Percentiles rank a stretch among this genome's conserved stretches.
Evolutionary conservation across 768 basidiomycete species (phyloP).

Genomic region (Hypholoma fasciculare): DNA sequence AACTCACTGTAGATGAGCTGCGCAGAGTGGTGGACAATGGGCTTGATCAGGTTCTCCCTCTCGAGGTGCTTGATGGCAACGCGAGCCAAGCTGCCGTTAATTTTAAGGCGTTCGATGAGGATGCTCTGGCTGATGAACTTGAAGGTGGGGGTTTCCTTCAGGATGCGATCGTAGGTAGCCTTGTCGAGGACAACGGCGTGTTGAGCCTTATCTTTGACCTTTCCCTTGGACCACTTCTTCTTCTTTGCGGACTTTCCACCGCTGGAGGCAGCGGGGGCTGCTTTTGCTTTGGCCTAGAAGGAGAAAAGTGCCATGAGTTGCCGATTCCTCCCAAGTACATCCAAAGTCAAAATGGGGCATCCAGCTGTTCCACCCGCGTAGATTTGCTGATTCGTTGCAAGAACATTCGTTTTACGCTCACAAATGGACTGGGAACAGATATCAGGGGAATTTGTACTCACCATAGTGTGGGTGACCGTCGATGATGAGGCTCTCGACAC

Average conservation of each 20-base stretch:
- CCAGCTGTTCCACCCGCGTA: conserved; percentile 28
- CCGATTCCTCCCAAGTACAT: conserved; percentile 26
- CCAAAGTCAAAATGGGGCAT: conserved; percentile 34
- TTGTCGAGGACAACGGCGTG: conserved; percentile 97
- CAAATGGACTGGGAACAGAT: conserved; percentile 5
- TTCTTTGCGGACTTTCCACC: conserved; percentile 94
- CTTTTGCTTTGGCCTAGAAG: conserved; percentile 72
- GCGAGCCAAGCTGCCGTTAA: conserved; percentile 94
- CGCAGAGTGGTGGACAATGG: conserved; percentile 91
- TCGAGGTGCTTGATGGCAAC: conserved; percentile 89
- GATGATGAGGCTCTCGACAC: conserved; percentile 32
- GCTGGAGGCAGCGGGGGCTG: conserved; percentile 61
- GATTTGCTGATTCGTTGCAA: not conserved
- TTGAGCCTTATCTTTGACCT: conserved; percentile 99
- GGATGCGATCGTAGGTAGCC: conserved; percentile 86
- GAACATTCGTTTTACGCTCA: conserved; percentile 1
- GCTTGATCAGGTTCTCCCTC: conserved; percentile 93
- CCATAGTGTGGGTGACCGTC: conserved; percentile 45
- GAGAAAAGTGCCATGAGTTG: conserved; percentile 20
- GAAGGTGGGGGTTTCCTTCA: conserved; percentile 99
- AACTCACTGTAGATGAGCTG: conserved; percentile 91
- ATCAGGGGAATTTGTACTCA: conserved; percentile 28
- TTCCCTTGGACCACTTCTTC: conserved; percentile 99
- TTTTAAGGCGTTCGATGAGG: conserved; percentile 97
- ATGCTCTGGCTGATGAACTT: conserved; percentile 97